These are phyloP conservation scores for Globisporangium spinosum DNA, from an alignment of 352 stramenopile species.

Conservation along the genomic window DNA sequence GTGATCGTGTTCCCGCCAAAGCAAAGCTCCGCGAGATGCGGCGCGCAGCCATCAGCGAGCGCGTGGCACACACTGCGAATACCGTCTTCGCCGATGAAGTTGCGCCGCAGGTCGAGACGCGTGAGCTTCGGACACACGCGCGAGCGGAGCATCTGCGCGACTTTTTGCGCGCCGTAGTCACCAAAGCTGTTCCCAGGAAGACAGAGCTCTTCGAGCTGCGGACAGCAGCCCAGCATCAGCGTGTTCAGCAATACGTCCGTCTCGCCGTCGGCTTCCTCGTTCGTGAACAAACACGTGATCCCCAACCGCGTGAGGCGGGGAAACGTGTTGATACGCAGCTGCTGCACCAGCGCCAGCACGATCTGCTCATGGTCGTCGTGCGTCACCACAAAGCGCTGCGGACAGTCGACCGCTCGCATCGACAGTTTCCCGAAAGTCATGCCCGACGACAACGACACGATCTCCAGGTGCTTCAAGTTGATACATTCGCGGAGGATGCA, in stretches of 20 bases:
- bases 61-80: slow-evolving; percentile 68
- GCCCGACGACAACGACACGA: slow-evolving; percentile 75
- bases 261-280: slow-evolving; percentile 82
- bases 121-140: slow-evolving; percentile 74
- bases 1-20: slow-evolving; percentile 82
- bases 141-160: slow-evolving; percentile 80
- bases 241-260: slow-evolving; percentile 79
- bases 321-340: slow-evolving; percentile 62
- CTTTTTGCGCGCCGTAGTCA: slow-evolving; percentile 78
- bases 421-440: slow-evolving; percentile 82
- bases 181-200: slow-evolving; percentile 83
- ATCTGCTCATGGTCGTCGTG: slow-evolving; percentile 88
- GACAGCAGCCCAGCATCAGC: slow-evolving; percentile 75
- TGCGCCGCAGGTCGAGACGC: slow-evolving; percentile 72
- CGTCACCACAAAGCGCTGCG: slow-evolving; percentile 83
- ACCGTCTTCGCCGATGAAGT: slow-evolving; percentile 84
- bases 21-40: slow-evolving; percentile 68
- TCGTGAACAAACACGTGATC: slow-evolving; percentile 82
- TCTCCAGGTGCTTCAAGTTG: slow-evolving; percentile 64
- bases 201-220: slow-evolving; percentile 71
- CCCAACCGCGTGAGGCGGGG: slow-evolving; percentile 50
- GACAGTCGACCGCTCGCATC: slow-evolving; percentile 81
- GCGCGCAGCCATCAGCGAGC: slow-evolving; percentile 64
- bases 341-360: slow-evolving; percentile 61
- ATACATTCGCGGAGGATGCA: slow-evolving; percentile 62